Evolutionary conservation across 2,329 filamentous ascomycete genomes (phyloP).

Genomic region (Beauveria pseudobassiana): DNA sequence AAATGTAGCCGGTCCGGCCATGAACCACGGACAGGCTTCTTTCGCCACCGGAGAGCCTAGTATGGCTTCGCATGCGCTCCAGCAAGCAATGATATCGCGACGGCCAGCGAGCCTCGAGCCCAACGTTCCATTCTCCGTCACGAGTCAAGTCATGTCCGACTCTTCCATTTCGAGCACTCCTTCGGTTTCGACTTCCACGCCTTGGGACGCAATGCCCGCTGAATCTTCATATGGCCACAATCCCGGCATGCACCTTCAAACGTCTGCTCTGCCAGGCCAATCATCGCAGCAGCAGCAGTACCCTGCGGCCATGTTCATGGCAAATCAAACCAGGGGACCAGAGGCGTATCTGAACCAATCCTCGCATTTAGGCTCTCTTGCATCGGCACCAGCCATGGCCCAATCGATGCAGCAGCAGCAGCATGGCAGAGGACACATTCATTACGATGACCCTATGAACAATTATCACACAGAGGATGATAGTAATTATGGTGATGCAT

Average conservation of each 20-base stretch:
- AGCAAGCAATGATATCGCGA: constrained; percentile 30
- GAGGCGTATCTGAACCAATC: neutral
- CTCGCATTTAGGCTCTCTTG: neutral
- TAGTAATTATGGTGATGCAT: neutral
- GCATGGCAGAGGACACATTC: neutral
- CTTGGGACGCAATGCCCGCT: constrained; percentile 23
- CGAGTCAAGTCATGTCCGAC: constrained; percentile 26
- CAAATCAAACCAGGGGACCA: neutral
- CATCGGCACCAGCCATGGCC: neutral
- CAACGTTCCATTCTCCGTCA: constrained; percentile 20
- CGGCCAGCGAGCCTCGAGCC: constrained; percentile 24
- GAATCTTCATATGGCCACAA: constrained; percentile 4
- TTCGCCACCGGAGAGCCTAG: constrained; percentile 15
- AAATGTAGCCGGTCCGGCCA: neutral
- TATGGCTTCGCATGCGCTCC: constrained; percentile 26
- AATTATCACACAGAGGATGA: neutral
- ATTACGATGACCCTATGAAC: neutral
- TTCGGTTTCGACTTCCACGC: constrained; percentile 24
- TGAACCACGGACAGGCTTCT: neutral
- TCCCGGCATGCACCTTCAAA: neutral
- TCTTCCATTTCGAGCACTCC: constrained; percentile 23
- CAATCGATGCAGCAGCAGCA: neutral
- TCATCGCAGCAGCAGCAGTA: constrained; percentile 3
- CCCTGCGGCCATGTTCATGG: neutral
- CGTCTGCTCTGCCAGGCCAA: neutral